Evolutionary conservation across 1,284 basidiomycete species (phyloP).

Genomic region (Rhodotorula sp.): DNA sequence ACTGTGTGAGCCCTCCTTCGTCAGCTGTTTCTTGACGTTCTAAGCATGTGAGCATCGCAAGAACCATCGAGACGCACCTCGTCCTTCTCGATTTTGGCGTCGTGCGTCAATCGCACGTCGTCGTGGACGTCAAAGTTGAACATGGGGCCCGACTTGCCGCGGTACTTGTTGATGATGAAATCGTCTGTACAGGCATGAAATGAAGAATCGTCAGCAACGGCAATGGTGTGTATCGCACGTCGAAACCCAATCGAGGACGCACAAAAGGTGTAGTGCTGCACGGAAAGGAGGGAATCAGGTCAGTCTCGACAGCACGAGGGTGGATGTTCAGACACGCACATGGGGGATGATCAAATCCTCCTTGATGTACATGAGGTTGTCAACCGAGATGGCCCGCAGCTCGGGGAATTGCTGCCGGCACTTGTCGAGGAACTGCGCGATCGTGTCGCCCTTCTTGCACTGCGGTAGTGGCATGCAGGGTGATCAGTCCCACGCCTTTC

Average conservation of each 20-base stretch:
- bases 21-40: not conserved
- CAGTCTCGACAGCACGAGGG: not conserved
- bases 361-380: slow-evolving; percentile 94
- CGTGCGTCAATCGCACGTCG: slow-evolving; percentile 90
- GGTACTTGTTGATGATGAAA: slow-evolving; percentile 96
- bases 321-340: slow-evolving; percentile 56
- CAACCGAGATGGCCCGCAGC: slow-evolving; percentile 81
- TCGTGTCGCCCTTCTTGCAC: slow-evolving; percentile 98
- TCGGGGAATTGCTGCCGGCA: slow-evolving; percentile 91
- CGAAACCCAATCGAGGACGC: not conserved
- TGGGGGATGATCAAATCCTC: slow-evolving; percentile 95
- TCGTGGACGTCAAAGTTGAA: slow-evolving; percentile 99
- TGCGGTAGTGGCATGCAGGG: slow-evolving; percentile 49
- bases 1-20: slow-evolving; percentile 50
- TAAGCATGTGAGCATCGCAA: no score
- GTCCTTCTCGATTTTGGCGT: slow-evolving; percentile 95
- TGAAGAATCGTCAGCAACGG: not conserved
- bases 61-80: slow-evolving; percentile 56
- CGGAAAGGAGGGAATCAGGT: slow-evolving; percentile 7
- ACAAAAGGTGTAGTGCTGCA: slow-evolving; percentile 89
- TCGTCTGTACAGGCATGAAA: slow-evolving; percentile 49
- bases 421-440: slow-evolving; percentile 86
- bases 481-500: not conserved
- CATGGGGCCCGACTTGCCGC: slow-evolving; percentile 94
- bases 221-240: no score